phyloP scores from a whole-genome alignment of 768 basidiomycete genomes.

The Boletus edulis region DNA sequence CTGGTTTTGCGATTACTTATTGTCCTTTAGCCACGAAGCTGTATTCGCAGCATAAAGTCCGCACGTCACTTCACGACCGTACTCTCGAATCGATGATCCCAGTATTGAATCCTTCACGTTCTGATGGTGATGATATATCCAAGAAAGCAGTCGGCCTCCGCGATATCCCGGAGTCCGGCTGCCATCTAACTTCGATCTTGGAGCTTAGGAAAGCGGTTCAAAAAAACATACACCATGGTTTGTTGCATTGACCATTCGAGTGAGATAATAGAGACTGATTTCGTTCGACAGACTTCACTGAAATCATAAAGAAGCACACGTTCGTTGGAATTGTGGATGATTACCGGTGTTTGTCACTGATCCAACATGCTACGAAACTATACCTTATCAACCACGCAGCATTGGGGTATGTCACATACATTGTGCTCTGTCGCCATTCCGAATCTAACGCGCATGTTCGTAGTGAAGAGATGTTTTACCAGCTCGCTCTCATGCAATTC shows the following conservation, averaged over 20 bases:
- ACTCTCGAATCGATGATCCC: conserved; percentile 97
- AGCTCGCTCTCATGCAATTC: conserved; percentile 89
- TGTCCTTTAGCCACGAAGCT: conserved; percentile 41
- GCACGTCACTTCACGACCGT: conserved; percentile 82
- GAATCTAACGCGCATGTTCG: not conserved
- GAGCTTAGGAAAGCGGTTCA: conserved; percentile 57
- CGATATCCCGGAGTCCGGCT: conserved; percentile 73
- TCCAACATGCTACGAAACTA: conserved; percentile 86
- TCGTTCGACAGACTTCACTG: conserved; percentile 60
- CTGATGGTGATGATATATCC: conserved; percentile 24
- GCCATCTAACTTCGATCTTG: conserved; percentile 71
- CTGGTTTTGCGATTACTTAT: conserved; percentile 2
- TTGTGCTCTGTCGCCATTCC: not conserved
- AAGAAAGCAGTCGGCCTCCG: conserved; percentile 31
- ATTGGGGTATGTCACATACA: conserved; percentile 61
- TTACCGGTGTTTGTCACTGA: conserved; percentile 66
- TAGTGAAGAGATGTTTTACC: conserved; percentile 95
- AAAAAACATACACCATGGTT: conserved; percentile 70
- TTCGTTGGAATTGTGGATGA: conserved; percentile 92
- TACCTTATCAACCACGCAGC: conserved; percentile 87
- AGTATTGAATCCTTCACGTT: conserved; percentile 52
- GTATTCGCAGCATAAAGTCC: conserved; percentile 85
- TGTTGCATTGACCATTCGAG: conserved; percentile 20
- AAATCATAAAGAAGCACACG: conserved; percentile 82
- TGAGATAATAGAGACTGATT: not conserved